These are phyloP conservation scores for Clonostachys solani DNA, from an alignment of 2,329 filamentous ascomycete genomes.

Conservation along the genomic window DNA sequence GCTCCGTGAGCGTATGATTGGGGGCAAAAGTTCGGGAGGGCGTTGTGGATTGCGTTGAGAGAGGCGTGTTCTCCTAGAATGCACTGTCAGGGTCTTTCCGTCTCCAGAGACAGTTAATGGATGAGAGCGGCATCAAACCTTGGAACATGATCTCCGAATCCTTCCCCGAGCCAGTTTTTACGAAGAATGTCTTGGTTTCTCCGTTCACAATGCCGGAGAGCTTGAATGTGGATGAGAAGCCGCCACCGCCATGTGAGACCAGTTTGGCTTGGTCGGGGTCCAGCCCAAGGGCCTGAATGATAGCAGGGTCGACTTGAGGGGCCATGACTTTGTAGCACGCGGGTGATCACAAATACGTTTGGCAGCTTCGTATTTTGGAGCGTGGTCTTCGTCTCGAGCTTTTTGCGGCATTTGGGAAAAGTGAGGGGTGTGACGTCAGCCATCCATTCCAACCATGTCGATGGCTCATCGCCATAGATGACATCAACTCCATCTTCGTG, in stretches of 20 bases:
- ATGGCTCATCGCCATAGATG: too few relatives aligned
- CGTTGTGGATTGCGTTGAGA: slow-evolving; percentile 72
- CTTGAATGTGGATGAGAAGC: slow-evolving; percentile 65
- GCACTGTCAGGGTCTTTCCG: slow-evolving; percentile 12
- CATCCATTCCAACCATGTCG: too few relatives aligned
- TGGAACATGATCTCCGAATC: slow-evolving; percentile 66
- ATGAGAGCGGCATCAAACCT: slow-evolving; percentile 33
- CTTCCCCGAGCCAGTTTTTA: slow-evolving; percentile 63
- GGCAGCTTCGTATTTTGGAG: too few relatives aligned
- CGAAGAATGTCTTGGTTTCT: slow-evolving; percentile 58
- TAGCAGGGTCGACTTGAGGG: slow-evolving; percentile 54
- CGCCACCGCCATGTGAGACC: slow-evolving; percentile 59
- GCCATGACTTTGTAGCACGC: slow-evolving; percentile 21
- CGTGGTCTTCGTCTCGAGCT: too few relatives aligned
- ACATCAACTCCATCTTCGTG: too few relatives aligned
- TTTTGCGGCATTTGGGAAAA: too few relatives aligned
- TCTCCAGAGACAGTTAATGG: background rate
- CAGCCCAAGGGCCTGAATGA: slow-evolving; percentile 56
- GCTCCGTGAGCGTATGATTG: slow-evolving; percentile 69
- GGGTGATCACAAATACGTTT: too few relatives aligned
- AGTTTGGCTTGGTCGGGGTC: slow-evolving; percentile 51
- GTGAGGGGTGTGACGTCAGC: too few relatives aligned
- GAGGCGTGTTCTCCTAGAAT: slow-evolving; percentile 35
- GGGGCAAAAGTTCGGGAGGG: slow-evolving; percentile 73
- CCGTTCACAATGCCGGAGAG: slow-evolving; percentile 41